Conservation (phyloP, 1,139 yeast genomes). For the Candida neerlandica region DNA sequence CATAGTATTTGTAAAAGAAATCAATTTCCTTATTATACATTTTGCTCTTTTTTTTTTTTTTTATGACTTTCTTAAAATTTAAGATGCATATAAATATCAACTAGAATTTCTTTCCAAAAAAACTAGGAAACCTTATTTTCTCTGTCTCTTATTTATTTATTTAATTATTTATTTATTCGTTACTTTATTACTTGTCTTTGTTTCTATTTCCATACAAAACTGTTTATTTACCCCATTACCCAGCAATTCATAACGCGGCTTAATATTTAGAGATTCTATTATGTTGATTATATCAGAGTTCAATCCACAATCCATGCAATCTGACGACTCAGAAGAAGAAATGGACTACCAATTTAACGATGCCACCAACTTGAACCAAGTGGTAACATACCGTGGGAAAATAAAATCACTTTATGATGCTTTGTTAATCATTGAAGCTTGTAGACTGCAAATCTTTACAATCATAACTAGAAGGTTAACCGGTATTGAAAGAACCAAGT, state of each 20-base stretch:
- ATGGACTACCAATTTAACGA: conserved; percentile 5
- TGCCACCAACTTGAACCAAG: conserved; percentile 17
- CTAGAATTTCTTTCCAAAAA: neutral
- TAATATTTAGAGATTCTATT: neutral
- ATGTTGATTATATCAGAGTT: conserved; percentile 23
- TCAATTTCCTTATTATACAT: neutral
- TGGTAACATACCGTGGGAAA: conserved; percentile 65
- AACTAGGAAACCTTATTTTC: neutral
- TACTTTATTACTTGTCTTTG: neutral
- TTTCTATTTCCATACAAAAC: neutral
- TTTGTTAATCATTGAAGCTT: conserved; percentile 64
- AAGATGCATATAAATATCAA: conserved; percentile 1
- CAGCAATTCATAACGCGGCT: neutral
- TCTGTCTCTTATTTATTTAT: neutral
- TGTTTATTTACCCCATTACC: neutral
- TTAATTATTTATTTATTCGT: neutral
- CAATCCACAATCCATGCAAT: conserved; percentile 14
- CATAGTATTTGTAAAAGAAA: neutral
- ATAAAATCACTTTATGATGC: conserved; percentile 63
- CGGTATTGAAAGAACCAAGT: conserved; percentile 52
- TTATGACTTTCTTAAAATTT: neutral
- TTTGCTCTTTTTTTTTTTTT: neutral
- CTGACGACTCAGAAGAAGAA: conserved; percentile 9
- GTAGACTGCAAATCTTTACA: conserved; percentile 58
- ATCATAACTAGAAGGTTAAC: conserved; percentile 59